Evolutionary conservation across 2,329 filamentous ascomycete species (phyloP), one percentile per base, ranked within the genome.

Genomic region (Trichoderma semiorbis): DNA sequence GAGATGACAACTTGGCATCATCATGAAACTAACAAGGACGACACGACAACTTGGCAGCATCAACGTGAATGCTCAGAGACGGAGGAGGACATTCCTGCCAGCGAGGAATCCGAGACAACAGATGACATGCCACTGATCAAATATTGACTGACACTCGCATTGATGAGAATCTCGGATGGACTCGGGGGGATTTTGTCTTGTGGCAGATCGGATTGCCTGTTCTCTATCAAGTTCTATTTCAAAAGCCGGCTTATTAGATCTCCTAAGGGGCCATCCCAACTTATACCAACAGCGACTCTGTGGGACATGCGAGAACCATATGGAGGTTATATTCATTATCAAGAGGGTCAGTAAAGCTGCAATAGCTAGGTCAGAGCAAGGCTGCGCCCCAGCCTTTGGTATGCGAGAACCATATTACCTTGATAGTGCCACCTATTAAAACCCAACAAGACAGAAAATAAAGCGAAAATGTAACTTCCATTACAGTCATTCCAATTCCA

Each of bases 41-140:
- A 71, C 3, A 43, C 7, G 5, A 21, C 53, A 7, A 26, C 34
- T 34, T 71, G 61, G 69, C 11, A 18, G 8, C 61, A 32, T 11
- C 6, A 64, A 10, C 7, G 21, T 11, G 30, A 53, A 5, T 16
- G n/a, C 10, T 39, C 61, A 8, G 36, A 34, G 5, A 18, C 28
- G 2, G 62, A 6, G 4, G 21, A 63, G 11, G 12, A 16, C 4
- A 8, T 24, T 11, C 24, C 39, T 10, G 28, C 18, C 16, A 14
- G 24, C 24, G 28, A 28, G 6, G 36, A 21, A 12, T 18, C 39
- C 16, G 43, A 30, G 21, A 14, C 21, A 21, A 16, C 14, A 16
- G 28, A 34, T 5, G 61, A 65, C n/a, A 57, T 69, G 64, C 66
- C 55, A 2, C n/a, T 72, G 28, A 69, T 72, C 28, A 63, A 72